Conservation (phyloP, 805 yeast species). For the Lipomyces lipofer region DNA sequence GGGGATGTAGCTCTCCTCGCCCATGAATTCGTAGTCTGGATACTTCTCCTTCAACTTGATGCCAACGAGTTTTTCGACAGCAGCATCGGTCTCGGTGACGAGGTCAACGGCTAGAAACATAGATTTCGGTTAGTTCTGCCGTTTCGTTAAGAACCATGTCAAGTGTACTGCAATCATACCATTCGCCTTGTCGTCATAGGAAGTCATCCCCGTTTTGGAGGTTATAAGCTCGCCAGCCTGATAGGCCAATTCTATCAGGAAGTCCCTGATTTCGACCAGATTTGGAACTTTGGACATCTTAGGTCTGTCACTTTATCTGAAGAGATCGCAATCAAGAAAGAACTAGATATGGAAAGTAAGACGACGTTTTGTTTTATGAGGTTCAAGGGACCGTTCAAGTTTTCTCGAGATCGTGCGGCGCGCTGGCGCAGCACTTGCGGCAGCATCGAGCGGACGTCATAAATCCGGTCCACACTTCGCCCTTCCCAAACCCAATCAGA, state of each 20-base stretch:
- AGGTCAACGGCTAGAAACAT: constrained; percentile 50
- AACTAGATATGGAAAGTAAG: no score
- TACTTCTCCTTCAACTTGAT: constrained; percentile 40
- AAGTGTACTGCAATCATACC: constrained; percentile 18
- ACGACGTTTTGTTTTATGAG: no score
- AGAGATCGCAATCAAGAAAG: no score
- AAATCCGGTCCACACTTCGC: no score
- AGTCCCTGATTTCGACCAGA: constrained; percentile 41
- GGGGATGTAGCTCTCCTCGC: constrained; percentile 59
- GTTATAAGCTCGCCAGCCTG: constrained; percentile 53
- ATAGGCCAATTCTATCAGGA: constrained; percentile 45
- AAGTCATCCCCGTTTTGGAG: constrained; percentile 49
- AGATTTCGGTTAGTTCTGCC: neutral
- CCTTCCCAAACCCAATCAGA: no score
- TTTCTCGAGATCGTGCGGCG: no score
- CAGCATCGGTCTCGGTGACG: constrained; percentile 61
- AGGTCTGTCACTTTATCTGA: no score
- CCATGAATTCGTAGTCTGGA: constrained; percentile 57
- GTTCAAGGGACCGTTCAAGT: no score
- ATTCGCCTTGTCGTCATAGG: constrained; percentile 58
- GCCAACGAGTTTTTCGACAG: constrained; percentile 51
- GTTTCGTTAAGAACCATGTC: neutral
- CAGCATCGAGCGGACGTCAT: no score
- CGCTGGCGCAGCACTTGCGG: no score
- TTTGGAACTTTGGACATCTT: no score